Percentiles rank a stretch among this genome's conserved stretches.
Evolutionary conservation across 805 yeast genomes (phyloP).

Genomic region (Kuraishia floccosa): DNA sequence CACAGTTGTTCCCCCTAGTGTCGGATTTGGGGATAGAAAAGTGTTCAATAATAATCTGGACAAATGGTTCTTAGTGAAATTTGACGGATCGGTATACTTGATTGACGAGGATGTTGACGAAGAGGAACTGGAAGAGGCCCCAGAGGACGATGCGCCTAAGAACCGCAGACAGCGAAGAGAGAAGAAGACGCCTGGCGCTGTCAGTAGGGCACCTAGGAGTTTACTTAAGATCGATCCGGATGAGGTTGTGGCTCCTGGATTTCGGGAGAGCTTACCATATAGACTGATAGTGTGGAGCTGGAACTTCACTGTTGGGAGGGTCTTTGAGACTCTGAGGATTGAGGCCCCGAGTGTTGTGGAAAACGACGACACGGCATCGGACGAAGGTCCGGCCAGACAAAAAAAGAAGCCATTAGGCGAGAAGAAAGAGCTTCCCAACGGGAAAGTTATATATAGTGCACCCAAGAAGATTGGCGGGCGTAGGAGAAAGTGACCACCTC

Average conservation of each 20-base stretch:
- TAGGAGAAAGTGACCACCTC: too few species aligned
- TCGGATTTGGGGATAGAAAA: constrained; percentile 36
- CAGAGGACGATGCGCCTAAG: constrained; percentile 8
- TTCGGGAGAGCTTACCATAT: constrained; percentile 35
- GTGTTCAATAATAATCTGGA: constrained; percentile 29
- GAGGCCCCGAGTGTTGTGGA: not conserved
- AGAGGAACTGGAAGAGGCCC: constrained; percentile 8
- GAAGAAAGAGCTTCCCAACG: constrained; percentile 45
- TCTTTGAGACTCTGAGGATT: constrained; percentile 7
- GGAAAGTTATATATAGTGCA: constrained; percentile 32
- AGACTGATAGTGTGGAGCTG: constrained; percentile 29
- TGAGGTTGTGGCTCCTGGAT: constrained; percentile 35
- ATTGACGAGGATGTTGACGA: constrained; percentile 27
- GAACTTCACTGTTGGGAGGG: constrained; percentile 31
- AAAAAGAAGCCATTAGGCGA: constrained; percentile 26
- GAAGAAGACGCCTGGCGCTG: too few species aligned
- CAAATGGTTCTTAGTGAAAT: constrained; percentile 41
- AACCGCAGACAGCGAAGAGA: constrained; percentile 8
- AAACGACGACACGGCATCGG: constrained; percentile 3
- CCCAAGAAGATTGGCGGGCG: not conserved
- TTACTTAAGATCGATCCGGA: constrained; percentile 31
- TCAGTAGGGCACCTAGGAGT: constrained; percentile 10
- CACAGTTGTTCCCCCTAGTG: constrained; percentile 23
- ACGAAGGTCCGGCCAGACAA: constrained; percentile 9
- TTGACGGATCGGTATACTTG: constrained; percentile 45